Evolutionary conservation across 2,329 filamentous ascomycete species (phyloP), one percentile per base, ranked within the genome.

Genomic region (Lecanoromycetidae sp.): DNA sequence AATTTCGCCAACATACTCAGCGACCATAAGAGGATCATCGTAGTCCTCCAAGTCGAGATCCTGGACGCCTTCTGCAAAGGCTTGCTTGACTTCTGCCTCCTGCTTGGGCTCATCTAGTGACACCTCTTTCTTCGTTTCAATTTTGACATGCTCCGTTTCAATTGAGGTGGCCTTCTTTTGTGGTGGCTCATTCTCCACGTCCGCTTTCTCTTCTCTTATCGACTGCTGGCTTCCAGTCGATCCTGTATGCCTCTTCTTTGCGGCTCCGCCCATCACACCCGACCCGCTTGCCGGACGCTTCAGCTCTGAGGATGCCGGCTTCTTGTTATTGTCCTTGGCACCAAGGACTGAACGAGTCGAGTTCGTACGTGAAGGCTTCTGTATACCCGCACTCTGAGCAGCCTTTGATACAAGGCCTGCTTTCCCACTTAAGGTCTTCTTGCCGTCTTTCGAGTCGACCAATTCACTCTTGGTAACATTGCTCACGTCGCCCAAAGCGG

Each of bases 21-120:
- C 87, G 54, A 93, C 91, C 91, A 98, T 96, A 58, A 95, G 74
- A 22, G 93, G 93, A 61, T 98, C 91, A 56, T 94, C 87, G 42
- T 84, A 63, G 58, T 98, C 91, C 64, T 96, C 91, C 41, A 71
- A 73, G 61, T 96, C 91, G 25, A 95, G 73, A 57, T 91, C 74
- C 1, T 61, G 58, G 19, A 72, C 62, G 8, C 50, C 57, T 27
- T 66, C 59, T 26, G 61, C 54, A 33, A 57, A 38, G 4, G 54
- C 53, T 30, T 66, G 63, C 57, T 77, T 71, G 46, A 61, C 58
- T 32, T 68, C 58, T 57, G 59, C 46, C 54, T 55, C 44, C 12
- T 43, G 47, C 40, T 57, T 55, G 32, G 58, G 44, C 20, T 55
- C 57, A 38, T 58, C 50, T 15, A 56, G 54, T 37, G 65, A 61